Evolutionary conservation across 768 basidiomycete genomes (phyloP).

Genomic region (Phylloporus sp.): DNA sequence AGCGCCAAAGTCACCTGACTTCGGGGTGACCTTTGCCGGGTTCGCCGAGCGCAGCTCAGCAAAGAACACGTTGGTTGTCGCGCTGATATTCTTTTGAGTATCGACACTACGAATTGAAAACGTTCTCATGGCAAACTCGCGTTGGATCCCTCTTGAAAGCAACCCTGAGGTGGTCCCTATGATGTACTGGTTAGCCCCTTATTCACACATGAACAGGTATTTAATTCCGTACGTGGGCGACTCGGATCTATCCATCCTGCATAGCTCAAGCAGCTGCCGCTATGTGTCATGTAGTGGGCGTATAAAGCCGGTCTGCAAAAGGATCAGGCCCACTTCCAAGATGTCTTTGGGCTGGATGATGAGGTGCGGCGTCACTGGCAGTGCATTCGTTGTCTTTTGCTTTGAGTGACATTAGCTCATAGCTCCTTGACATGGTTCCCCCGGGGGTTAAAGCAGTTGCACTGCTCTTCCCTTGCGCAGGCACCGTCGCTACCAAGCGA

Average conservation of each 20-base stretch:
- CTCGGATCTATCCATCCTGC: neutral
- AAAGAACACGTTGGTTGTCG: neutral
- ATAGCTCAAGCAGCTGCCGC: neutral
- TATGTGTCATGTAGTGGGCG: conserved; percentile 51
- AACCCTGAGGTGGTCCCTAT: conserved; percentile 48
- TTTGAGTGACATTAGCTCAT: neutral
- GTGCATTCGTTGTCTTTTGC: neutral
- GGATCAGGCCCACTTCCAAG: conserved; percentile 50
- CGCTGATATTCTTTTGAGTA: neutral
- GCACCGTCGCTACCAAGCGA: conserved; percentile 44
- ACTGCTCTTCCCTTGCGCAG: conserved; percentile 74
- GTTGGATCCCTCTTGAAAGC: conserved; percentile 80
- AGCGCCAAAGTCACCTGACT: too few relatives aligned
- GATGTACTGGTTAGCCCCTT: neutral
- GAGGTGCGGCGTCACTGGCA: conserved; percentile 40
- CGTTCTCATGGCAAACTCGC: conserved; percentile 24
- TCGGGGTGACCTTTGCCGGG: too few relatives aligned
- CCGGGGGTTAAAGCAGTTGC: conserved; percentile 78
- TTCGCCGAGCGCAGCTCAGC: neutral
- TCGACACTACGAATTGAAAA: neutral
- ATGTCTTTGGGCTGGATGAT: conserved; percentile 69
- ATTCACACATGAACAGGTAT: conserved; percentile 21
- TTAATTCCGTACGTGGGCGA: conserved; percentile 25
- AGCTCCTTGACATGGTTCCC: conserved; percentile 70
- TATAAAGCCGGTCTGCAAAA: conserved; percentile 57